phyloP scores from a whole-genome alignment of 768 basidiomycete genomes.

The Mycena sanguinolenta region DNA sequence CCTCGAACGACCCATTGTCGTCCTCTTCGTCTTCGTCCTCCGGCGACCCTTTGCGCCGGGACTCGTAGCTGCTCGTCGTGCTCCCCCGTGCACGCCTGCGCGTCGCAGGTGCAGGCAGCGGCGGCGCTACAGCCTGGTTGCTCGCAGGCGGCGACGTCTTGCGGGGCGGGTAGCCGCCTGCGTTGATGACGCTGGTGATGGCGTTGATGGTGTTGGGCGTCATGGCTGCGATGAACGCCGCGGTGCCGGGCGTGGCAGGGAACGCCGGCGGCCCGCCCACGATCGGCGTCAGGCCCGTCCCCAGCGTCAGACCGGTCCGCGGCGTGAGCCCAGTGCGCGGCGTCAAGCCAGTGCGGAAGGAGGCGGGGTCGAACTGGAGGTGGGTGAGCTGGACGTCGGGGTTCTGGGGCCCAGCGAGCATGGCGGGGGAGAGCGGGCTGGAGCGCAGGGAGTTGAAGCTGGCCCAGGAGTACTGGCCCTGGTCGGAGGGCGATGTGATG shows the following conservation, averaged over 20 bases:
- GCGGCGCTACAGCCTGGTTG: constrained; percentile 45
- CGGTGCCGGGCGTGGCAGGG: constrained; percentile 90
- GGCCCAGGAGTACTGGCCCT: constrained; percentile 76
- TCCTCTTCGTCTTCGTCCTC: constrained; percentile 57
- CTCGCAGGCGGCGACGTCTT: constrained; percentile 70
- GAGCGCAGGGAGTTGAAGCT: constrained; percentile 86
- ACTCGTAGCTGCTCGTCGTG: constrained; percentile 46
- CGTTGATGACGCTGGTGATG: constrained; percentile 83
- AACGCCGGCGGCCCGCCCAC: constrained; percentile 81
- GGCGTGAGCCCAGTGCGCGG: constrained; percentile 89
- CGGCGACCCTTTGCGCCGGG: constrained; percentile 45
- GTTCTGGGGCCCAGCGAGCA: constrained; percentile 89
- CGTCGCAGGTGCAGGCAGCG: constrained; percentile 35
- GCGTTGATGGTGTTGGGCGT: constrained; percentile 84
- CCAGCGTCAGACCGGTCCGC: constrained; percentile 79
- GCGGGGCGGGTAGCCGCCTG: constrained; percentile 73
- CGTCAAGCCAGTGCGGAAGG: constrained; percentile 91
- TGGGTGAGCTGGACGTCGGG: constrained; percentile 51
- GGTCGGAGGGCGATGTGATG: constrained; percentile 79
- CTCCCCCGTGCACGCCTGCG: constrained; percentile 57
- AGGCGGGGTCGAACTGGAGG: constrained; percentile 75
- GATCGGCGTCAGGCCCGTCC: constrained; percentile 86
- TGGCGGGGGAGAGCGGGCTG: constrained; percentile 95
- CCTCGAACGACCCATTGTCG: constrained; percentile 55
- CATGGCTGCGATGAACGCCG: constrained; percentile 88